Evolutionary conservation across 148 eudicot genomes (phyloP).

Genomic region (Rhododendron molle): DNA sequence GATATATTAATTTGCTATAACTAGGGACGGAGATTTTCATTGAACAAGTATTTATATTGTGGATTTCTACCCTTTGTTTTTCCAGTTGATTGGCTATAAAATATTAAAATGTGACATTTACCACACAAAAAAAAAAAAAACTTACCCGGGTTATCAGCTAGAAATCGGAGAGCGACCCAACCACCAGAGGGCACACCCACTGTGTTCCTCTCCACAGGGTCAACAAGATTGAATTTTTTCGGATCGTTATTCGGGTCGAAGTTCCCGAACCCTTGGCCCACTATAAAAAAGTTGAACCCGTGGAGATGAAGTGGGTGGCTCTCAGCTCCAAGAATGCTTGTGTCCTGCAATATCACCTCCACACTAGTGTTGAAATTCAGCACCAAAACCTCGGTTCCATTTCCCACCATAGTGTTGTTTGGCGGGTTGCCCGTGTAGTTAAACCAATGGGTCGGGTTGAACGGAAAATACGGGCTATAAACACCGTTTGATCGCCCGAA

Average conservation of each 20-base stretch:
- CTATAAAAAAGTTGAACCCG: constrained; percentile 30
- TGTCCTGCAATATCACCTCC: constrained; percentile 33
- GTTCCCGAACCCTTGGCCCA: constrained; percentile 35
- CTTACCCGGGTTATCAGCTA: constrained; percentile 33
- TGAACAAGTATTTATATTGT: neutral
- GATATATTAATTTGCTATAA: too few relatives aligned
- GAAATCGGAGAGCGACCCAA: constrained; percentile 33
- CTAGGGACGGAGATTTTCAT: too few relatives aligned
- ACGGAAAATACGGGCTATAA: constrained; percentile 26
- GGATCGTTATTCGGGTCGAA: constrained; percentile 25
- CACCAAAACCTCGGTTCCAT: constrained; percentile 30
- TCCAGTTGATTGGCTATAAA: too few relatives aligned
- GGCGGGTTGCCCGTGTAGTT: constrained; percentile 31
- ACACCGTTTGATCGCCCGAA: constrained; percentile 21
- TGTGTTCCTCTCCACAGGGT: constrained; percentile 32
- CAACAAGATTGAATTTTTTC: constrained; percentile 27
- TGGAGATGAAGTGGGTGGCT: constrained; percentile 35
- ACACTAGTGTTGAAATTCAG: constrained; percentile 32
- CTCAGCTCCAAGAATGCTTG: constrained; percentile 35
- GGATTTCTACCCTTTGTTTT: neutral
- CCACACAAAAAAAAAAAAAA: neutral
- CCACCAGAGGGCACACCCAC: constrained; percentile 37
- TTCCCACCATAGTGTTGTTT: constrained; percentile 28
- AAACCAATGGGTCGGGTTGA: constrained; percentile 27
- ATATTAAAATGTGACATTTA: neutral